phyloP scores from a whole-genome alignment of 495 filamentous ascomycete species.

The Trichodelitschia bisporula region DNA sequence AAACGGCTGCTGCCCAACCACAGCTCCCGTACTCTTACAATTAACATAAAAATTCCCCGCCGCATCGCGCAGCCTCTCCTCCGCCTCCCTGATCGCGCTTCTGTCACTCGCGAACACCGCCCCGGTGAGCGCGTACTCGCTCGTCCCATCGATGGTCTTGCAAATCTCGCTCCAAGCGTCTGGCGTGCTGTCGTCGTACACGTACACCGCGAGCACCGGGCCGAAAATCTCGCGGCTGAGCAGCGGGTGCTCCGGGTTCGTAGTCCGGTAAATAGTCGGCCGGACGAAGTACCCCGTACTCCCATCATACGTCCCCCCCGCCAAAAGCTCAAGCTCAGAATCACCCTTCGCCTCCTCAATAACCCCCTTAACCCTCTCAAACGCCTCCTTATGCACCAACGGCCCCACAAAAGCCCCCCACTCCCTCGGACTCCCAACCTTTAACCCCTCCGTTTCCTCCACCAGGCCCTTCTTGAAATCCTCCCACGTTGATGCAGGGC shows the following conservation, averaged over 20 bases:
- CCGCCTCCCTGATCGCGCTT: constrained; percentile 13
- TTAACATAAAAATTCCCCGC: constrained; percentile 22
- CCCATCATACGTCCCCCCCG: constrained; percentile 33
- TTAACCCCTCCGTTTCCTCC: constrained; percentile 14
- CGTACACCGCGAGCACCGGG: constrained; percentile 31
- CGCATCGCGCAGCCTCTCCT: constrained; percentile 15
- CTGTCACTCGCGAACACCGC: constrained; percentile 18
- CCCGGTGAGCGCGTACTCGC: constrained; percentile 18
- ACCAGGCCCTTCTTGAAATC: constrained; percentile 13
- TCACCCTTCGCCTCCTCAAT: constrained; percentile 41
- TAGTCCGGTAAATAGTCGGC: constrained; percentile 39
- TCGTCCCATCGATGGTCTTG: constrained; percentile 14
- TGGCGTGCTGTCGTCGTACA: constrained; percentile 27
- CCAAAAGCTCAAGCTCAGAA: constrained; percentile 31
- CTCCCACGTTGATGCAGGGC: constrained; percentile 15
- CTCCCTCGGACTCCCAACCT: constrained; percentile 14
- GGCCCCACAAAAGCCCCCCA: constrained; percentile 20
- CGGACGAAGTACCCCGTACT: constrained; percentile 40
- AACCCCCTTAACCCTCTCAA: constrained; percentile 15
- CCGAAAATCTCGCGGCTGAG: constrained; percentile 40
- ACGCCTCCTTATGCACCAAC: constrained; percentile 18
- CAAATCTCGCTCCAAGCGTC: constrained; percentile 13
- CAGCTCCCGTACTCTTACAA: constrained; percentile 17
- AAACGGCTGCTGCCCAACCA: constrained; percentile 21
- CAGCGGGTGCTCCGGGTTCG: constrained; percentile 36